A percentile compares a stretch with the other conserved stretches of the same genome.
These are phyloP conservation scores for Rhododendron henanense DNA, from an alignment of 148 eudicot species.

Conservation along the genomic window DNA sequence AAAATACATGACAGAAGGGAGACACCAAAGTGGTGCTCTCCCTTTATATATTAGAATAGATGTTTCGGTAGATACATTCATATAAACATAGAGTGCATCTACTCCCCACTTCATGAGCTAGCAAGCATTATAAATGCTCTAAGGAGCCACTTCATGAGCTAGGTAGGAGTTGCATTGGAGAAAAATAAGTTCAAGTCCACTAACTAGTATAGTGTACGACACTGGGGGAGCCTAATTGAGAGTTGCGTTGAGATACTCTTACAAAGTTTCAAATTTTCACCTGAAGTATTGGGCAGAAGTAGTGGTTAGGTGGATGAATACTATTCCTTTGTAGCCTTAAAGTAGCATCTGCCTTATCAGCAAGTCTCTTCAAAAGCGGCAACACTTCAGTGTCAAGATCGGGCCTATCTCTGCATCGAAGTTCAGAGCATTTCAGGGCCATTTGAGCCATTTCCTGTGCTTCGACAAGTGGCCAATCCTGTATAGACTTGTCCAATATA, in stretches of 20 bases:
- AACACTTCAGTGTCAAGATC: slow-evolving; percentile 72
- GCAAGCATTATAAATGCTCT: neutral
- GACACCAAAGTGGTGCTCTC: no score
- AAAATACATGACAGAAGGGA: no score
- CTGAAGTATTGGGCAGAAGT: slow-evolving; percentile 70
- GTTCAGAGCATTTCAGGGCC: slow-evolving; percentile 58
- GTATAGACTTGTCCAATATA: slow-evolving; percentile 51
- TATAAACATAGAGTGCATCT: neutral
- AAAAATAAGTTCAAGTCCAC: neutral
- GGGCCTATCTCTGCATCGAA: slow-evolving; percentile 83
- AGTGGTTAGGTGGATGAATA: slow-evolving; percentile 54
- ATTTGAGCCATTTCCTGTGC: slow-evolving; percentile 53
- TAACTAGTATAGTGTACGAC: neutral
- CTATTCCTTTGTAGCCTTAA: slow-evolving; percentile 27
- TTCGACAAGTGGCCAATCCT: slow-evolving; percentile 66
- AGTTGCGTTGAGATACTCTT: neutral
- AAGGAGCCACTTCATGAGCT: neutral
- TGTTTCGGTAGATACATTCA: neutral
- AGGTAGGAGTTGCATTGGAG: neutral
- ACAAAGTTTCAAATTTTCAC: slow-evolving; percentile 17
- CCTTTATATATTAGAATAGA: no score
- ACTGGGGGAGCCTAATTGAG: neutral
- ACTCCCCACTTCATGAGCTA: neutral
- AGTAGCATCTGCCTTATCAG: slow-evolving; percentile 58
- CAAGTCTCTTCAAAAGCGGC: slow-evolving; percentile 60